Conservation (phyloP, 139 green algal species). For the Tetradesmus obliquus region DNA sequence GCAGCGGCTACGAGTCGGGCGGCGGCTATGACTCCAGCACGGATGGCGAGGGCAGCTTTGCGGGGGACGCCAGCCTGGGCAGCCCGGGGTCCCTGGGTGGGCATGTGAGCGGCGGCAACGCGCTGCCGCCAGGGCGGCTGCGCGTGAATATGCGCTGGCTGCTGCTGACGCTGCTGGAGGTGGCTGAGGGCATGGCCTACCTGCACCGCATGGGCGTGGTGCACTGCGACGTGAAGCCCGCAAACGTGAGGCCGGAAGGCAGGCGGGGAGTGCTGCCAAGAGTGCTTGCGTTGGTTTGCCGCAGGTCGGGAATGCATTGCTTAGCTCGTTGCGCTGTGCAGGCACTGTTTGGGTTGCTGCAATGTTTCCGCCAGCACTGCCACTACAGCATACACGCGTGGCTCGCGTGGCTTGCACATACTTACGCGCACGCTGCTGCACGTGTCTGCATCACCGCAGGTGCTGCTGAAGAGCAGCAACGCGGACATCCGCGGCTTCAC, state of each 20-base stretch:
- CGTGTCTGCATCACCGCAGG: background rate
- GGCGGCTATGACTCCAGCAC: background rate
- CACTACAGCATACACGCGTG: too few relatives aligned
- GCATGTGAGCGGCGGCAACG: background rate
- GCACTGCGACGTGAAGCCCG: constrained; percentile 82
- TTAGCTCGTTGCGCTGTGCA: constrained; percentile 50
- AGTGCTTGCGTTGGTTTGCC: background rate
- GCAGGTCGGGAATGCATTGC: background rate
- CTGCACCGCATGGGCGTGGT: constrained; percentile 82
- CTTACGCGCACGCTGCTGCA: background rate
- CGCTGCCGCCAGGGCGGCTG: background rate
- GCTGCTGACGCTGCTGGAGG: constrained; percentile 74
- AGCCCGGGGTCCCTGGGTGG: background rate
- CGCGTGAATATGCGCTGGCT: constrained; percentile 62
- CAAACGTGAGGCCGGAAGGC: constrained; percentile 50
- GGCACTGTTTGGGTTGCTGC: too few relatives aligned
- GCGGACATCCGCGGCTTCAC: constrained; percentile 74
- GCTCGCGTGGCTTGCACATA: too few relatives aligned
- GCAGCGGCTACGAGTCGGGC: background rate
- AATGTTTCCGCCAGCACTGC: too few relatives aligned
- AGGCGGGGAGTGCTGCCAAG: background rate
- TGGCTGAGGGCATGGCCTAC: constrained; percentile 68
- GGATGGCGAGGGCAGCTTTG: background rate
- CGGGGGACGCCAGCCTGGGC: background rate
- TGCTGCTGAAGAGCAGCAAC: constrained; percentile 71